These are phyloP conservation scores for Codiaeum variegatum DNA, from an alignment of 441 rosid species.

Conservation along the genomic window DNA sequence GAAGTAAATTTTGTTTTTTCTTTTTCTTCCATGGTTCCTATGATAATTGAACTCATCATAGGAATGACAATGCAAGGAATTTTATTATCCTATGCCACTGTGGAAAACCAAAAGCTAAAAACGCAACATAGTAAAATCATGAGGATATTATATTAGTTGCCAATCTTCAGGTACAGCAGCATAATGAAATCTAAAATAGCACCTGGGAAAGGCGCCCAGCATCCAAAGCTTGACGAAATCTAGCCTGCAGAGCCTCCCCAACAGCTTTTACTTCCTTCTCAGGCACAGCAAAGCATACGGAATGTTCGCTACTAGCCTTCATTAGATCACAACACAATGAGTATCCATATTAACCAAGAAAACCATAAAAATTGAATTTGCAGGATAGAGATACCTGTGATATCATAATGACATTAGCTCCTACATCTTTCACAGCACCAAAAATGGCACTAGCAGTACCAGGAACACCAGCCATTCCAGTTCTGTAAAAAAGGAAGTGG, in stretches of 20 bases:
- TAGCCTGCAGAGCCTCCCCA: slow-evolving; percentile 71
- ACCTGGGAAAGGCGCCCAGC: slow-evolving; percentile 99
- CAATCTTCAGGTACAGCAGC: not conserved
- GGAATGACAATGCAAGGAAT: not conserved
- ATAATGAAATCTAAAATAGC: slow-evolving; percentile 1
- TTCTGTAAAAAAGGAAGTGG: slow-evolving; percentile 39
- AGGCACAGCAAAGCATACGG: slow-evolving; percentile 95
- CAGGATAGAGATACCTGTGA: slow-evolving; percentile 61
- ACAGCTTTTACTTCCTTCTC: slow-evolving; percentile 90
- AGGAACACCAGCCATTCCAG: slow-evolving; percentile 99
- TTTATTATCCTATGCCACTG: not conserved
- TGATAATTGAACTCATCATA: not conserved
- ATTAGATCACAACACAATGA: slow-evolving; percentile 28
- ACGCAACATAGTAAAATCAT: not conserved
- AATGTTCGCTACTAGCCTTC: slow-evolving; percentile 96
- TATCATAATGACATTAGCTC: slow-evolving; percentile 96
- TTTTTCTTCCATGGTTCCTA: not conserved
- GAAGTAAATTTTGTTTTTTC: not conserved
- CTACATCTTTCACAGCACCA: slow-evolving; percentile 94
- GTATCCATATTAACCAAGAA: slow-evolving; percentile 20
- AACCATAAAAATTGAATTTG: slow-evolving; percentile 6
- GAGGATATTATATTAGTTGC: not conserved
- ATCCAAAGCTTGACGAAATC: slow-evolving; percentile 74
- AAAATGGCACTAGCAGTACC: slow-evolving; percentile 92
- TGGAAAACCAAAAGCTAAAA: not conserved